A percentile compares a stretch with the other conserved stretches of the same genome.
phyloP scores from a whole-genome alignment of 1,139 yeast species.

The Debaryomycetaceae sp. region DNA sequence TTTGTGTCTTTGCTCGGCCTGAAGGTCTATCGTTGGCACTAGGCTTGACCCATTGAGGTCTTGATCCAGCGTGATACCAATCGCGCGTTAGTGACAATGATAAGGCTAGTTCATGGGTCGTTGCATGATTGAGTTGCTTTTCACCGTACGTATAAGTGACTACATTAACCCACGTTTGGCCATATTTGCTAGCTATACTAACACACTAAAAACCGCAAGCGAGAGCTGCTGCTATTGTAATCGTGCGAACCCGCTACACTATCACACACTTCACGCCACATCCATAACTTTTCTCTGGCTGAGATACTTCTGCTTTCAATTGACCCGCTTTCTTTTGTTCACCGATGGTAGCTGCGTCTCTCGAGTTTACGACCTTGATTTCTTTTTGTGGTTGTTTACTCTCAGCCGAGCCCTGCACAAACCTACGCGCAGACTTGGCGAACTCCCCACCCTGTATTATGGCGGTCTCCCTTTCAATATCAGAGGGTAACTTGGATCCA shows the following conservation, averaged over 20 bases:
- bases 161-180: neutral
- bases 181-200: neutral
- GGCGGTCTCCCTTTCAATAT: conserved; percentile 36
- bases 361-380: conserved; percentile 2
- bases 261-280: conserved; percentile 25
- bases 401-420: conserved; percentile 12
- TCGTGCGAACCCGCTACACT: conserved; percentile 15
- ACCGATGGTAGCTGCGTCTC: conserved; percentile 4
- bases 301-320: conserved; percentile 9
- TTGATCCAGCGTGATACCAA: conserved; percentile 5
- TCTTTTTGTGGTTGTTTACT: conserved; percentile 5
- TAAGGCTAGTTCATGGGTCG: neutral
- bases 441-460: conserved; percentile 40
- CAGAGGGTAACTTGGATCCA: conserved; percentile 43
- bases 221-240: conserved; percentile 1
- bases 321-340: neutral
- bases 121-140: neutral
- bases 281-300: conserved; percentile 19
- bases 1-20: neutral
- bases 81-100: conserved; percentile 2
- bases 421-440: conserved; percentile 29
- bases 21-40: neutral
- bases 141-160: neutral
- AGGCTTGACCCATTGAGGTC: conserved; percentile 3
- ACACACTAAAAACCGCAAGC: neutral